phyloP scores from a whole-genome alignment of 225 moss, liverwort and hornwort species.

The Climacium dendroides region DNA sequence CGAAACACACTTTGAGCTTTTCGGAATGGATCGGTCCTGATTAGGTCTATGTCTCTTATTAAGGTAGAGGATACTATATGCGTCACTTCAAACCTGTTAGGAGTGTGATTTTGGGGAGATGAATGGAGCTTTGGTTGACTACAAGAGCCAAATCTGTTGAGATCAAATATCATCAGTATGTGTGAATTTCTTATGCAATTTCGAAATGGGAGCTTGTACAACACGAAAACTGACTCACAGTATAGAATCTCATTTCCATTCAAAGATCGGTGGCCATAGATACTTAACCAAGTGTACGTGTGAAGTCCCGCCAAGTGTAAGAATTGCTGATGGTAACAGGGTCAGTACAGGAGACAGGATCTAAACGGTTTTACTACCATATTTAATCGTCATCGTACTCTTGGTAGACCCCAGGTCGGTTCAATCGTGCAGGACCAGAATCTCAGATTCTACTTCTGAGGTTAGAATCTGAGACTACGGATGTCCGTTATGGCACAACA shows the following conservation, averaged over 20 bases:
- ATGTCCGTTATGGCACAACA: not conserved
- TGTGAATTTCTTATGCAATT: not conserved
- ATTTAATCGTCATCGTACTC: not conserved
- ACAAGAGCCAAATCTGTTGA: not conserved
- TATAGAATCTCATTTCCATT: not conserved
- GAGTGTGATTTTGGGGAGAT: not conserved
- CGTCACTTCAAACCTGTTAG: not conserved
- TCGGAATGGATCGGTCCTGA: not conserved
- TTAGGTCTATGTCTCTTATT: not conserved
- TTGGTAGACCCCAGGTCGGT: not conserved
- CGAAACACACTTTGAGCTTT: not conserved
- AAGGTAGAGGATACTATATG: not conserved
- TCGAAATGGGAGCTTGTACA: not conserved
- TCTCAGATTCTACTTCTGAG: not conserved
- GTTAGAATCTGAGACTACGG: no score
- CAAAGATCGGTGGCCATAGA: not conserved
- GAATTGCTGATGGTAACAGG: not conserved
- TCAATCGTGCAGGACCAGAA: not conserved
- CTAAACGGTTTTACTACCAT: not conserved
- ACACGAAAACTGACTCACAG: not conserved
- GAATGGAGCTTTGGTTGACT: not conserved
- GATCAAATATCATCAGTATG: not conserved
- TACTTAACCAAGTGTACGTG: not conserved
- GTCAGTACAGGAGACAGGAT: not conserved
- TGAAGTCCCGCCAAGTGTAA: not conserved